Base-by-base conservation (phyloP, 306 rosid species). In the Astragalus membranaceus region DNA sequence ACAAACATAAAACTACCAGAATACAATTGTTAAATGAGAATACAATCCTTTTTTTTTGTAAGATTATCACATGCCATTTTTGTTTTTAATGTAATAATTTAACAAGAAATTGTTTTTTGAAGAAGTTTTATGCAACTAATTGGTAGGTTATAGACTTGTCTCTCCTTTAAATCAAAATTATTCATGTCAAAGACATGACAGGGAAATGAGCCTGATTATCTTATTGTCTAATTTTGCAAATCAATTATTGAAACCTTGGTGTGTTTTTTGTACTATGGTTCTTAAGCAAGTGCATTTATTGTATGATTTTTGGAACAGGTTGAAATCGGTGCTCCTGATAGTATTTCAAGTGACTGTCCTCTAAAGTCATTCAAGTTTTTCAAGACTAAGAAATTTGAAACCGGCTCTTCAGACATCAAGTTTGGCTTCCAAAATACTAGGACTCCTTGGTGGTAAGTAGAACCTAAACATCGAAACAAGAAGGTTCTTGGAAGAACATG, bases 401-500 rank as follows among this genome's bases (percentile, higher is more conserved):
- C 89, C 0, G 81, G 74, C 63, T 78, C 85, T 11, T 67, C 79
- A 37, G 5, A 44, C 20, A 42, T 69, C 33, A 76, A 83, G 55
- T 58, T 33, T 29, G 89, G 89, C 51, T 75, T 46, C 67, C 64
- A 76, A 23, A 91, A 88, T 76, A 82, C 80, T 15, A 83, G 96
- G 72, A 87, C 96, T 60, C 96, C 96, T 58, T 91, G 97, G 97
- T 88, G 97, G 97, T 91, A 81, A 69, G 87, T 66, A 68, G 36
- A 39, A 35, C 60, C 12, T 12, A 11, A 33, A 33, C 36, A 10
- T 26, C n/a, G 32, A 11, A 65, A 54, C 70, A 65, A 44, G 13
- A 26, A n/a, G 53, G 47, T 5, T 35, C 11, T n/a, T 67, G 30
- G 14, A 35, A 67, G 37, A 16, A 36, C 36, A 50, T 67, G 8